phyloP scores from a whole-genome alignment of 495 filamentous ascomycete genomes.

The Neurospora africana region DNA sequence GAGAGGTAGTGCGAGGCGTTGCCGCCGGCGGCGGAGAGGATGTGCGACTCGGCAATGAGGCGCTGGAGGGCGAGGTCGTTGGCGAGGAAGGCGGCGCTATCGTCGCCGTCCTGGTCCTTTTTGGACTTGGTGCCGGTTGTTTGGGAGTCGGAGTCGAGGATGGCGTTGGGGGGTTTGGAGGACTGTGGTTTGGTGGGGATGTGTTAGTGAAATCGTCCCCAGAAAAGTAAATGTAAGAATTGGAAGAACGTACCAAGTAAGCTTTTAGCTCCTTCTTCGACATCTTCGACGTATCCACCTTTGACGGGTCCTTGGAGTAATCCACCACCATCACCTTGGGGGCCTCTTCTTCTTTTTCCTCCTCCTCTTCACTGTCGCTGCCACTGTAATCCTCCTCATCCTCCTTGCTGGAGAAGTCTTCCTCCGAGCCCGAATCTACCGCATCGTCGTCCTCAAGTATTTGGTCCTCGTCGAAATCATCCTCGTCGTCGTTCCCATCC shows the following conservation, averaged over 20 bases:
- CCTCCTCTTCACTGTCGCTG: slow-evolving; percentile 1
- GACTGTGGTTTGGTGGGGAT: slow-evolving; percentile 28
- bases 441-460: slow-evolving; percentile 3
- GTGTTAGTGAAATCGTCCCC: slow-evolving; percentile 19
- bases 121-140: slow-evolving; percentile 21
- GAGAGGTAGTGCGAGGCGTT: slow-evolving; percentile 36
- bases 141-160: slow-evolving; percentile 13
- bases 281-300: slow-evolving; percentile 32
- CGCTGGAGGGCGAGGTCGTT: slow-evolving; percentile 89
- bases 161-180: slow-evolving; percentile 29
- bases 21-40: slow-evolving; percentile 58
- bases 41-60: slow-evolving; percentile 82
- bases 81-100: slow-evolving; percentile 52
- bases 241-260: slow-evolving; percentile 52
- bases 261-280: slow-evolving; percentile 62
- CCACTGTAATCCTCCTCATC: slow-evolving; percentile 14
- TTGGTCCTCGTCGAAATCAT: slow-evolving; percentile 18
- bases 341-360: slow-evolving; percentile 11
- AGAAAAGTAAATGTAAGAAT: not conserved
- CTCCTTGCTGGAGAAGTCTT: slow-evolving; percentile 47
- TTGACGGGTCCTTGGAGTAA: slow-evolving; percentile 28
- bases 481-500: slow-evolving; percentile 20
- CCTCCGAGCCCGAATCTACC: slow-evolving; percentile 42
- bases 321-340: slow-evolving; percentile 53
- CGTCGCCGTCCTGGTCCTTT: slow-evolving; percentile 27